These are phyloP conservation scores for Ziziphus jujuba DNA, from an alignment of 306 rosid genomes.

Conservation along the genomic window DNA sequence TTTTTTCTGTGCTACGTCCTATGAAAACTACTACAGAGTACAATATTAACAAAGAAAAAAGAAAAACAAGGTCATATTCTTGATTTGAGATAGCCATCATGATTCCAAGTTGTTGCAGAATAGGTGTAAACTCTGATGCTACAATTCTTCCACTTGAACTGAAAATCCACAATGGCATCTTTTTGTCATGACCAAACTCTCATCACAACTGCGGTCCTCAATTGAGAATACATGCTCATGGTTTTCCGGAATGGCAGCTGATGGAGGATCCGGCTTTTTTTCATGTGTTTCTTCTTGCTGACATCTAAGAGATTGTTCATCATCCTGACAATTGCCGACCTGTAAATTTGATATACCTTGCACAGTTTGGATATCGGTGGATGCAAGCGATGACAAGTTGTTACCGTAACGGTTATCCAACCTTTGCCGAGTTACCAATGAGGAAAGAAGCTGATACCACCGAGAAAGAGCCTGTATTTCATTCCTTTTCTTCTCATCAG, in stretches of 20 bases:
- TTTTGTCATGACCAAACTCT: conserved; percentile 57
- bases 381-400: conserved; percentile 32
- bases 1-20: background rate
- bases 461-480: conserved; percentile 68
- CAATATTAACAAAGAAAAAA: too few relatives aligned
- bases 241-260: conserved; percentile 29
- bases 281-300: conserved; percentile 17
- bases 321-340: conserved; percentile 28
- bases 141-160: conserved; percentile 79
- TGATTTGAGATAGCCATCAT: conserved; percentile 18
- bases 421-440: conserved; percentile 80
- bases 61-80: background rate
- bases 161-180: conserved; percentile 84
- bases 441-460: conserved; percentile 96
- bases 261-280: conserved; percentile 23
- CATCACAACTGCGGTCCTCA: conserved; percentile 61
- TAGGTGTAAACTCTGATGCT: conserved; percentile 16
- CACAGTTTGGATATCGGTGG: conserved; percentile 20
- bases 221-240: conserved; percentile 80
- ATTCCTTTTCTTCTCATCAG: conserved; percentile 67
- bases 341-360: conserved; percentile 29
- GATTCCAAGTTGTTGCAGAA: background rate
- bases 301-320: conserved; percentile 28
- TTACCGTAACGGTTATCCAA: conserved; percentile 61
- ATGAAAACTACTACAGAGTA: too few relatives aligned